These are phyloP conservation scores for Brassica napus DNA, from an alignment of 345 rosid genomes.

Conservation along the genomic window Da-Ae NC_063439.1:28496001-28496500, in stretches of 20 bases:
- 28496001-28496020: constrained; percentile 43
- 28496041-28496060: constrained; percentile 39
- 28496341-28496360: constrained; percentile 63
- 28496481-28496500: neutral
- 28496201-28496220: neutral
- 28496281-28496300: constrained; percentile 54
- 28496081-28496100: constrained; percentile 57
- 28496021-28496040: constrained; percentile 29
- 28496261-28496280: constrained; percentile 49
- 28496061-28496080: constrained; percentile 40
- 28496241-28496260: neutral
- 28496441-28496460: constrained; percentile 59
- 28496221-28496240: neutral
- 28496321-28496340: constrained; percentile 57
- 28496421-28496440: constrained; percentile 59
- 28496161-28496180: constrained; percentile 45
- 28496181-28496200: constrained; percentile 51
- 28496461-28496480: constrained; percentile 62
- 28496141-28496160: constrained; percentile 42
- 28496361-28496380: constrained; percentile 46
- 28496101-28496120: constrained; percentile 73
- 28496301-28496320: constrained; percentile 52
- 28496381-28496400: constrained; percentile 57
- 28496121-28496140: constrained; percentile 55
- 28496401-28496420: constrained; percentile 58